Evolutionary conservation across 805 yeast species (phyloP).

Genomic region (Candida manassasensis): DNA sequence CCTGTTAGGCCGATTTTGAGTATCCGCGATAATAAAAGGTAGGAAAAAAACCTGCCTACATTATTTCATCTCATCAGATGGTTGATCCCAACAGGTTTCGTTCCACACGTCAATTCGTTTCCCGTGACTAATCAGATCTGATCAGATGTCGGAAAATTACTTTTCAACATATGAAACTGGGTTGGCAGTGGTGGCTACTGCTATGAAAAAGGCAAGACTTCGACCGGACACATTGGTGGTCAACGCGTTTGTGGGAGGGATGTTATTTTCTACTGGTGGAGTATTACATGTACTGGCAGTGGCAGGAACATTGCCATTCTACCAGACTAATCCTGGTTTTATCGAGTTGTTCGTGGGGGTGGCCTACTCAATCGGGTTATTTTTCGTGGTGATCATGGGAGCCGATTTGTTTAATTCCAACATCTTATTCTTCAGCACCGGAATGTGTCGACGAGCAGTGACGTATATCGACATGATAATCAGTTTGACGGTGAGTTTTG

Average conservation of each 20-base stretch:
- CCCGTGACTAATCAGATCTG: too few species aligned
- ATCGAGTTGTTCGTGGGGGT: slow-evolving; percentile 54
- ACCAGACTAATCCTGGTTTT: slow-evolving; percentile 45
- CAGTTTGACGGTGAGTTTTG: slow-evolving; percentile 64
- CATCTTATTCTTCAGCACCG: slow-evolving; percentile 66
- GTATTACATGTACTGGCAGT: slow-evolving; percentile 59
- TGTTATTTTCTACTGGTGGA: slow-evolving; percentile 67
- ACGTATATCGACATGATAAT: slow-evolving; percentile 55
- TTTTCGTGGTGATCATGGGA: slow-evolving; percentile 72
- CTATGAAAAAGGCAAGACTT: slow-evolving; percentile 77
- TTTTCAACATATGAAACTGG: slow-evolving; percentile 80
- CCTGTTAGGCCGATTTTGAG: too few species aligned
- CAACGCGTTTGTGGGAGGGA: slow-evolving; percentile 66
- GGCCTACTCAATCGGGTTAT: slow-evolving; percentile 66
- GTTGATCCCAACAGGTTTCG: too few species aligned
- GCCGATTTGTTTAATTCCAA: slow-evolving; percentile 74
- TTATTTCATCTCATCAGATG: too few species aligned
- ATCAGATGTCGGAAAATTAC: slow-evolving; percentile 40
- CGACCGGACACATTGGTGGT: slow-evolving; percentile 54
- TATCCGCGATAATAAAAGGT: too few species aligned
- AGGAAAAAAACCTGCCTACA: too few species aligned
- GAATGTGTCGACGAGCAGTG: slow-evolving; percentile 65
- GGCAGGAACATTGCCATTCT: slow-evolving; percentile 43
- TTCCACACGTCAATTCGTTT: too few species aligned
- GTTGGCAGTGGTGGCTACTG: slow-evolving; percentile 76